Evolutionary conservation across 371 early-diverging fungal species (phyloP).

Genomic region (Actinomortierella ambigua): DNA sequence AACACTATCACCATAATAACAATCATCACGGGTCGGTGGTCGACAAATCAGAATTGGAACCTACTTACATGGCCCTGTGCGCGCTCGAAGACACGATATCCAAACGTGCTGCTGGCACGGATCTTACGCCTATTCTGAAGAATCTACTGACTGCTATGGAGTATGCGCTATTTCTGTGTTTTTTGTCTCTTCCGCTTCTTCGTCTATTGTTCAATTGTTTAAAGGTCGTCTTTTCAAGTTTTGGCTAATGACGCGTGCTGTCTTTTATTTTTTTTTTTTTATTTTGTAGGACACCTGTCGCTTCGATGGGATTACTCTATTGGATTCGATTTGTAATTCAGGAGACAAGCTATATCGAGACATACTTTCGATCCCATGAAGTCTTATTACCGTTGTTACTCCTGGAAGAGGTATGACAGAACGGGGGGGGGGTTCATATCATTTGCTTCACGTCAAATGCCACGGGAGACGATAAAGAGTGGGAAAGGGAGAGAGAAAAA

Average conservation of each 20-base stretch:
- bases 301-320: slow-evolving; percentile 59
- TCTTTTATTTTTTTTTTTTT: slow-evolving; percentile 3
- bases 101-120: slow-evolving; percentile 43
- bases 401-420: slow-evolving; percentile 58
- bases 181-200: too few species aligned
- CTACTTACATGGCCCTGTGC: slow-evolving; percentile 32
- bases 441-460: too few species aligned
- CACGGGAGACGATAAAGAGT: too few species aligned
- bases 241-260: not conserved
- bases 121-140: slow-evolving; percentile 38
- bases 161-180: too few species aligned
- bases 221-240: slow-evolving; percentile 2
- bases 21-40: slow-evolving; percentile 8
- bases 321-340: slow-evolving; percentile 69
- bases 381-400: slow-evolving; percentile 62
- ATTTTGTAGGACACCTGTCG: slow-evolving; percentile 52
- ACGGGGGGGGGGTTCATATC: too few species aligned
- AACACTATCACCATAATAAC: too few species aligned
- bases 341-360: slow-evolving; percentile 67
- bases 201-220: too few species aligned
- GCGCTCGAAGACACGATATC: slow-evolving; percentile 42
- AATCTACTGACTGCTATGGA: slow-evolving; percentile 42
- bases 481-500: too few species aligned
- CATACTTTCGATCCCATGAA: slow-evolving; percentile 67
- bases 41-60: slow-evolving; percentile 34